These are phyloP conservation scores for Yamadazyma diddensiae DNA, from an alignment of 1,139 yeast genomes.

Conservation along the genomic window DNA sequence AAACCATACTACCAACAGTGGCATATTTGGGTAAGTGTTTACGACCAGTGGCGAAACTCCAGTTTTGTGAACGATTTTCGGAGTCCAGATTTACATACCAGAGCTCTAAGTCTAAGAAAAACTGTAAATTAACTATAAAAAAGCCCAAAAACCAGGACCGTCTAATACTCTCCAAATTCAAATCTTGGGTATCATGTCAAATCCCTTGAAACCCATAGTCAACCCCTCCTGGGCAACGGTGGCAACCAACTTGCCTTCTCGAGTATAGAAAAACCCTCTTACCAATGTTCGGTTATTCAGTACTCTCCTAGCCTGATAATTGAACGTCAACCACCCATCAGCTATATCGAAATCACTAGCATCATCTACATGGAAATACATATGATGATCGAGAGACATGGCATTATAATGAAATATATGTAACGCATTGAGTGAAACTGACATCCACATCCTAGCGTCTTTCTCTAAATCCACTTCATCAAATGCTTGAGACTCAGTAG, in stretches of 20 bases:
- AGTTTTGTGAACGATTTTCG: too few relatives aligned
- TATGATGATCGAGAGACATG: conserved; percentile 48
- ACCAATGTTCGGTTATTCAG: conserved; percentile 38
- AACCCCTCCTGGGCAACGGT: conserved; percentile 46
- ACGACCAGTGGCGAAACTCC: too few relatives aligned
- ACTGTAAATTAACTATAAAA: too few relatives aligned
- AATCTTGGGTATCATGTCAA: conserved; percentile 15
- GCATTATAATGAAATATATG: conserved; percentile 47
- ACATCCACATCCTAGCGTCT: conserved; percentile 33
- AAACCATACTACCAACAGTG: too few relatives aligned
- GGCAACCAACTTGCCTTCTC: conserved; percentile 35
- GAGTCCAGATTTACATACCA: too few relatives aligned
- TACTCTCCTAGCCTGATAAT: conserved; percentile 36
- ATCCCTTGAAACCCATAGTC: conserved; percentile 21
- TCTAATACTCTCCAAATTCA: too few relatives aligned
- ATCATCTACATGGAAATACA: conserved; percentile 36
- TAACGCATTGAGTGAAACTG: conserved; percentile 34
- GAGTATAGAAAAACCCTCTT: conserved; percentile 36
- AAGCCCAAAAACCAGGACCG: too few relatives aligned
- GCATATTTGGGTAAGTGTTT: too few relatives aligned
- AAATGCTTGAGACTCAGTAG: conserved; percentile 31
- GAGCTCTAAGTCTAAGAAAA: too few relatives aligned
- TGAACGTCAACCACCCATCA: conserved; percentile 39
- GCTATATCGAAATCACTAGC: conserved; percentile 31
- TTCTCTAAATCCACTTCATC: conserved; percentile 31